Evolutionary conservation across 345 rosid genomes (phyloP), one percentile per base, ranked within the genome.

Genomic region (thale cress (Arabidopsis thaliana)): DNA sequence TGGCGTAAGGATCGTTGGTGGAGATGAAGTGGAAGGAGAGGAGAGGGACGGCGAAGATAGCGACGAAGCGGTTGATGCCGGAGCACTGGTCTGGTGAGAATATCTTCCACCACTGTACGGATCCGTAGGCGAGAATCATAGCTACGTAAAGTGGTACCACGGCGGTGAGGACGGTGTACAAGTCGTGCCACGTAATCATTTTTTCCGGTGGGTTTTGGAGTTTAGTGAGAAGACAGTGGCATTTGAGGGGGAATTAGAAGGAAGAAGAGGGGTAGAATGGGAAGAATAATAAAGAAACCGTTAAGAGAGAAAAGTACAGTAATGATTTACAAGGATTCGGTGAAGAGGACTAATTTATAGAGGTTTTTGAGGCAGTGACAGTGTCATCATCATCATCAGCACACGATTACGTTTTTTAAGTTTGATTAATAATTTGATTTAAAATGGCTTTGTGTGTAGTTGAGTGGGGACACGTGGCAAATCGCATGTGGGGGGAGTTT

Each of bases 101-200:
- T 30, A 94, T 94, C 69, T 87, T 89, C 97, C 98, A 94, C 98
- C 97, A 94, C 46, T 89, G 91, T 7, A 94, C 98, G 23, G 98
- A 94, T 22, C 98, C 97, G 61, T 90, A 94, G 2, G 98, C 98
- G 23, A 93, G 76, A 62, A 91, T 79, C 98, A 93, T 93, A 40
- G 98, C 98, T 66, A 91, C 97, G 74, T 94, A 92, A 1, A 94
- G 88, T 1, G 98, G 98, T 24, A 90, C 82, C 79, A 94, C 86
- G 55, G 97, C 97, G 24, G 95, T 85, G 79, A 94, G 83, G 50
- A 94, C 98, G 60, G 86, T 87, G 90, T 94, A 94, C 24, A 94
- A 84, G 65, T 94, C 98, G n/a, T 78, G 53, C 82, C 85, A 75
- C 7, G 80, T 77, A 68, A 94, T 94, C 98, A 94, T 93, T 6